Percentiles rank a stretch among this genome's conserved stretches.
Evolutionary conservation across 768 basidiomycete species (phyloP).

Genomic region (Termitomyces sp.): DNA sequence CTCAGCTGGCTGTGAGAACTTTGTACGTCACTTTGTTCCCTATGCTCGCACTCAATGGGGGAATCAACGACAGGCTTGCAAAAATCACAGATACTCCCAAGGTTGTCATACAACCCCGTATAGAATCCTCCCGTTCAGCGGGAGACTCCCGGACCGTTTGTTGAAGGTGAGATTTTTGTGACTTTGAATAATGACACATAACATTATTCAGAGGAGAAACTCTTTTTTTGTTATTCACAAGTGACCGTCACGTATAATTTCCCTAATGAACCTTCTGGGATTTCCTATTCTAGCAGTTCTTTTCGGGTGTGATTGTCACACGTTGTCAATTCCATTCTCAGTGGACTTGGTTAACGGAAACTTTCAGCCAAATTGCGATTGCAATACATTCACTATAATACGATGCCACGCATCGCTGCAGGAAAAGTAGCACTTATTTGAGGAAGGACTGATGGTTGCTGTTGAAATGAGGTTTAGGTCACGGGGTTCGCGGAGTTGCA

Average conservation of each 20-base stretch:
- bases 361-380: not conserved
- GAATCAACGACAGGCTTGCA: not conserved
- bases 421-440: not conserved
- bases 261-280: not conserved
- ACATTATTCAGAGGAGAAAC: not conserved
- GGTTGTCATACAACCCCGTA: not conserved
- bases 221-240: not conserved
- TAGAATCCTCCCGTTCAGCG: not conserved
- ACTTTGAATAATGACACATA: not conserved
- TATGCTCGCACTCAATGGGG: not conserved
- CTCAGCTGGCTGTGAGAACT: no score
- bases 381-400: not conserved
- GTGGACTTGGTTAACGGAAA: not conserved
- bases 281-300: not conserved
- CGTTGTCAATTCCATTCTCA: not conserved
- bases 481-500: constrained; percentile 22
- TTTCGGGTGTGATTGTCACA: not conserved
- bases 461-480: constrained; percentile 1
- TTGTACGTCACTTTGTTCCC: no score
- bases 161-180: not conserved
- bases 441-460: not conserved
- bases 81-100: not conserved
- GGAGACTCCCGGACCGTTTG: not conserved
- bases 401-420: not conserved
- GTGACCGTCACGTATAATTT: no score